Base-by-base conservation (phyloP, 441 rosid genomes). In the Melianthus villosus region DNA sequence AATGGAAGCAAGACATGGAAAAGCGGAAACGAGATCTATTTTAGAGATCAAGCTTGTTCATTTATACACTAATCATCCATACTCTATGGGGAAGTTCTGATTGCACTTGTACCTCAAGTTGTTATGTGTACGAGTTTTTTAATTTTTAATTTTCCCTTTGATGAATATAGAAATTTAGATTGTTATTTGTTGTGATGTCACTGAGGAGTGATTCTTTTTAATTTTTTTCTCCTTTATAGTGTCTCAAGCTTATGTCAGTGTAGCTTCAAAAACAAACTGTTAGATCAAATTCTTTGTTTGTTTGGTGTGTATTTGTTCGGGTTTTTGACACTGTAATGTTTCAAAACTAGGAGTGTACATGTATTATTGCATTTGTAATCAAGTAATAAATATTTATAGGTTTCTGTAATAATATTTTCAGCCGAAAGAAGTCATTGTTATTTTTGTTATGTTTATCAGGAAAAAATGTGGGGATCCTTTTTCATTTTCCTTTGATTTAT, bases 1-100 rank as follows among this genome's bases (percentile, higher is more conserved):
- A 69, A 53, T 92, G 99, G 99, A 92, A 92, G 77, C 95, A 92
- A 70, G 99, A 92, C 63, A 51, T 85, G 56, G 78, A 59, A 53
- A 92, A 92, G 77, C 82, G 55, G 80, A 92, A 85, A 53, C 63
- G 59, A 35, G 99, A 82, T 58, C 57, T 91, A 54, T 91, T 91
- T 68, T 91, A 80, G 65, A 59, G 25, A 25, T 11, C 22, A 41
- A 42, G 46, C 48, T 29, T 38, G 45, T 35, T 46, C 31, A 43
- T 45, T 29, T 47, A 27, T 36, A 36, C 46, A 10, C 39, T 29
- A 42, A 34, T 27, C 36, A 40, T 26, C 38, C 12, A 38, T 31
- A 34, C 47, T 23, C 16, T 33, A 6, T 43, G 19, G 7, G 15
- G 38, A 50, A 48, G 6, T 46, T 33, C 42, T 43, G 51, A 23